phyloP scores from a whole-genome alignment of 2,329 filamentous ascomycete genomes.

The Metarhizium sp. region DNA sequence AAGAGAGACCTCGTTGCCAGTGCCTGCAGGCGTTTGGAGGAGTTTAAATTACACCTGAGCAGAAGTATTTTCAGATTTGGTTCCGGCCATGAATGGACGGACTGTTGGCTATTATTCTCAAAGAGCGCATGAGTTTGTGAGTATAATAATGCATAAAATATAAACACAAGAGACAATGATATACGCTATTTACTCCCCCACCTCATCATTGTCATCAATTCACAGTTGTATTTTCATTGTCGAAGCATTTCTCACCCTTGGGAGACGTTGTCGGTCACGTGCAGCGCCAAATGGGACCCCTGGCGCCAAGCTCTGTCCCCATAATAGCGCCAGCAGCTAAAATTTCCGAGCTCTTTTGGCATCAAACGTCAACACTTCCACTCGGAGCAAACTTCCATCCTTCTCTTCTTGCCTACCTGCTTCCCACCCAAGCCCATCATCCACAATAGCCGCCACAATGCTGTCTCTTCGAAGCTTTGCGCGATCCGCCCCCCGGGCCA shows the following conservation, averaged over 20 bases:
- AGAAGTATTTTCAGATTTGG: neutral
- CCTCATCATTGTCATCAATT: neutral
- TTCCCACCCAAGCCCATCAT: conserved; percentile 5
- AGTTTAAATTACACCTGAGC: neutral
- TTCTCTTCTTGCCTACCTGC: conserved; percentile 7
- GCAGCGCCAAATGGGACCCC: neutral
- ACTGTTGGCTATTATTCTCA: neutral
- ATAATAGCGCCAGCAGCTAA: conserved; percentile 1
- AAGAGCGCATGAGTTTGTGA: neutral
- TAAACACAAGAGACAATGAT: too few relatives aligned
- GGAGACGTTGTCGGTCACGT: neutral
- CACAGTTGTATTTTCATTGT: neutral
- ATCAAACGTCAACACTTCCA: neutral
- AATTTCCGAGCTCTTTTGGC: neutral
- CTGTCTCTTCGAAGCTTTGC: conserved; percentile 57
- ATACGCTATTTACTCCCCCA: neutral
- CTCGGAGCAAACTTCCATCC: conserved; percentile 4
- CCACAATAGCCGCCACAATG: conserved; percentile 39
- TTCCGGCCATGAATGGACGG: too few relatives aligned
- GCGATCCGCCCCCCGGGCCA: conserved; percentile 56
- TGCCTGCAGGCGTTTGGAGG: neutral
- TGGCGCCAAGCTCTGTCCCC: neutral
- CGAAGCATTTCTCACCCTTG: neutral
- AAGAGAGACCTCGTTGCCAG: neutral
- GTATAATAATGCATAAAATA: neutral